A percentile compares a stretch with the other conserved stretches of the same genome.
Evolutionary conservation across 257 asterid species (phyloP).

Genomic region (Ballota nigra): DNA sequence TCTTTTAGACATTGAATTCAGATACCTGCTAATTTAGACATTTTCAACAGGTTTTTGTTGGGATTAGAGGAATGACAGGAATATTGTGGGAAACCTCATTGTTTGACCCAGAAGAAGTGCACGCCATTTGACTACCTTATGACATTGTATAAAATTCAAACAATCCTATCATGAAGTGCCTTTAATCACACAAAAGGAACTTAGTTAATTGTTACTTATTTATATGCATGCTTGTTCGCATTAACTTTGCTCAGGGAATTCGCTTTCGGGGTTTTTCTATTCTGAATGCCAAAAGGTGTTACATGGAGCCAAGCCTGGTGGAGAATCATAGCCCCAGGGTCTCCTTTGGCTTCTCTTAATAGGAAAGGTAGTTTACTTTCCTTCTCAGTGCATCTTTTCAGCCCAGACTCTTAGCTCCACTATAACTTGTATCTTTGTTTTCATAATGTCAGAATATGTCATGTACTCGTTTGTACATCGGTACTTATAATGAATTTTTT

Average conservation of each 20-base stretch:
- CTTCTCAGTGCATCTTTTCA: background rate
- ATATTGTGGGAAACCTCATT: conserved; percentile 97
- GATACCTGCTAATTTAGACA: conserved; percentile 7
- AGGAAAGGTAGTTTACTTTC: conserved; percentile 62
- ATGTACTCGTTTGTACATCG: background rate
- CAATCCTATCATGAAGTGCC: background rate
- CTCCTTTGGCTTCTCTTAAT: conserved; percentile 98
- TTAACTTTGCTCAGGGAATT: conserved; percentile 62
- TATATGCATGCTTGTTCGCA: conserved; percentile 10
- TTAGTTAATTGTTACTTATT: background rate
- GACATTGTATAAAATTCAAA: conserved; percentile 9
- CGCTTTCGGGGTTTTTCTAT: conserved; percentile 93
- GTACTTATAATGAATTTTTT: background rate
- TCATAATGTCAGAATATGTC: background rate
- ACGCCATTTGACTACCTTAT: background rate
- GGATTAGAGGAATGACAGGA: conserved; percentile 99
- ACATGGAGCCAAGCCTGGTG: conserved; percentile 85
- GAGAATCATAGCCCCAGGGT: conserved; percentile 98
- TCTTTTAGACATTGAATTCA: background rate
- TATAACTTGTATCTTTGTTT: background rate
- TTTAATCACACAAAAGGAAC: background rate
- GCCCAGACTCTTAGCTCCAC: background rate
- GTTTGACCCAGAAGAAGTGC: conserved; percentile 97
- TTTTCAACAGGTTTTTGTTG: conserved; percentile 83
- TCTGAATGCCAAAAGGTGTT: conserved; percentile 91